phyloP scores from a whole-genome alignment of 768 basidiomycete species.

The Inosperma sp. region DNA sequence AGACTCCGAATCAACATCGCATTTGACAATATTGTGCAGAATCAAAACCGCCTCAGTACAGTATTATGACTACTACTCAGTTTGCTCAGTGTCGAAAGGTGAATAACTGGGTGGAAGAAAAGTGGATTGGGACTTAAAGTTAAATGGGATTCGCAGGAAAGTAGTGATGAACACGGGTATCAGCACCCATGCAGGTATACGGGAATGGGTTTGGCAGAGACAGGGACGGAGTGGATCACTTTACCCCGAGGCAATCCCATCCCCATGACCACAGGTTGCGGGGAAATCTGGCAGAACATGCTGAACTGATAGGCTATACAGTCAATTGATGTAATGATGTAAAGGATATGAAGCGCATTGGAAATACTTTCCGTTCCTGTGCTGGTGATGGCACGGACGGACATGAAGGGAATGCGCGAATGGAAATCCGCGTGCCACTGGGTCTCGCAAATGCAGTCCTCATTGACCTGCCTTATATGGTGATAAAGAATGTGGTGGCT shows the following conservation, averaged over 20 bases:
- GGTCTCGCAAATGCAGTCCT: not conserved
- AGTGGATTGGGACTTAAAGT: no score
- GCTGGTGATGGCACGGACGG: not conserved
- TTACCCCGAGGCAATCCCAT: not conserved
- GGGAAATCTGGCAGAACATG: not conserved
- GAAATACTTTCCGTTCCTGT: not conserved
- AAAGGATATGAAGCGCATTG: not conserved
- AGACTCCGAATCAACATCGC: no score
- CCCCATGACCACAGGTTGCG: not conserved
- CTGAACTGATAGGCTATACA: no score
- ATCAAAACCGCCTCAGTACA: no score
- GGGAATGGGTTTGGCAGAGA: not conserved
- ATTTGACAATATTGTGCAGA: no score
- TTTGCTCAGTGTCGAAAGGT: no score
- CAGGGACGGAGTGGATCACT: not conserved
- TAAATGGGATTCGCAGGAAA: no score
- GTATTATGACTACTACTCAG: no score
- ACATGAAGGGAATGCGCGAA: not conserved
- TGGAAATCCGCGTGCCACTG: not conserved
- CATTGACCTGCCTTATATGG: not conserved
- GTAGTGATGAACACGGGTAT: constrained; percentile 6
- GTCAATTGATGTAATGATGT: no score
- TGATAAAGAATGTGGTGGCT: not conserved
- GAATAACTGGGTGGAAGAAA: no score
- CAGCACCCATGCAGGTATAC: not conserved